Evolutionary conservation across 345 rosid species (phyloP), one percentile per base, ranked within the genome.

Genomic region (Populus ilicifolia): DNA sequence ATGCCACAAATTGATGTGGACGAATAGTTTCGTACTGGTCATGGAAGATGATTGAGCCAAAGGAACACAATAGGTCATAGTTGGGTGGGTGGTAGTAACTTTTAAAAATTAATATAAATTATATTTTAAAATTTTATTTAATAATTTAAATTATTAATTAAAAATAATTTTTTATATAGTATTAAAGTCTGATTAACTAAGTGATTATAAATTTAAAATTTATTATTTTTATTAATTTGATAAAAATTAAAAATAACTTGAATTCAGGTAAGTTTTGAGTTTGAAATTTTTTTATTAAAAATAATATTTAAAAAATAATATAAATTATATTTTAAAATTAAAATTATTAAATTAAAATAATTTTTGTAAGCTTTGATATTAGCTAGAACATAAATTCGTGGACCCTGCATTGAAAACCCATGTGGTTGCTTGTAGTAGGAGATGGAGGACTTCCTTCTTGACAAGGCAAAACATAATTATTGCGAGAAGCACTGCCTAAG

Each of bases 261-360:
- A 30, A 2, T 30, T 30, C 3, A 30, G 2, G 0, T 0, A 2
- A 30, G 0, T 30, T 30, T 30, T 0, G 2, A 30, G 33, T 2
- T 30, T 2, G 0, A 30, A 2, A 1, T 0, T 2, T 30, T 30
- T 2, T 2, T 2, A 0, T 2, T 30, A 3, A 2, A 2, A 1
- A 30, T 30, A 30, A 2, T 30, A 30, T 30, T 2, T 30, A 30
- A 30, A 30, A 2, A 30, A 30, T 30, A 30, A 30, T 30, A 30
- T 30, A 30, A 30, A 0, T 30, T 30, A 0, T 30, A 30, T 30
- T 30, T 30, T 2, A 30, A 2, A 30, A 30, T 30, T 1, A 2
- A 30, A 30, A 30, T 30, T 30, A 30, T 30, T 30, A 30, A 30
- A 30, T 30, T 2, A 30, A 30, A 30, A 30, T 30, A 30, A 30